Base-by-base conservation (phyloP, 1,139 yeast genomes). In the Geotrichum restrictum region DNA sequence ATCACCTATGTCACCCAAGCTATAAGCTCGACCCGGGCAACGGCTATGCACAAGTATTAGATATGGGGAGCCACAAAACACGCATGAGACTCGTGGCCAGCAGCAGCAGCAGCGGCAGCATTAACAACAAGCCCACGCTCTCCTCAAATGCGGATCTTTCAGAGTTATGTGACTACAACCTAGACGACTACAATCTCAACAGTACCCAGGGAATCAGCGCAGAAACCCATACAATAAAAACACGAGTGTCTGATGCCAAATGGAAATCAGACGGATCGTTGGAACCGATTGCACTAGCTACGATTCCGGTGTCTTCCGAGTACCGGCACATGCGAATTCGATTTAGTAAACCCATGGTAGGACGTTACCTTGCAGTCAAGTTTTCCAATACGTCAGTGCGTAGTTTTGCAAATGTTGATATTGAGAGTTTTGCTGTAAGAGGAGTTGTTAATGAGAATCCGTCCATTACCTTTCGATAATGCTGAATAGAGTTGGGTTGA, bases 341-440 rank as follows among this genome's bases (percentile, higher is more conserved):
- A 22, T 51, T 58, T 16, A 53, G 41, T 3, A 31, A 45, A 5
- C 56, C 59, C 3, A 37, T 57, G 7, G 29, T 39, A 16, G 56
- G 54, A n/a, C 19, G 52, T 21, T 57, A 48, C 36, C 44, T 58
- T 11, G 47, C 52, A 1, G 48, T 58, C 18, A 34, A 49, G 29
- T 44, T 57, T 19, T 51, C 59, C 1, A 53, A 51, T 37, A 19
- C 53, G 7, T 36, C 50, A 11, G 48, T 37, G 27, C 47, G 43
- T 2, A 41, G 42, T 2, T 36, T 14, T 2, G 40, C 54, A 10
- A 58, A 57, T 39, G 60, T 58, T 11, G 60, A 58, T 40, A 40
- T 58, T 29, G 60, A 58, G 41, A 47, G 53, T 33, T 48, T 51
- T 24, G 42, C 45, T 10, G 53, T 54, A n/a, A 39, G 45, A 10